phyloP scores from a whole-genome alignment of 1,284 basidiomycete genomes.

The Cutaneotrichosporon spelunceum region DNA sequence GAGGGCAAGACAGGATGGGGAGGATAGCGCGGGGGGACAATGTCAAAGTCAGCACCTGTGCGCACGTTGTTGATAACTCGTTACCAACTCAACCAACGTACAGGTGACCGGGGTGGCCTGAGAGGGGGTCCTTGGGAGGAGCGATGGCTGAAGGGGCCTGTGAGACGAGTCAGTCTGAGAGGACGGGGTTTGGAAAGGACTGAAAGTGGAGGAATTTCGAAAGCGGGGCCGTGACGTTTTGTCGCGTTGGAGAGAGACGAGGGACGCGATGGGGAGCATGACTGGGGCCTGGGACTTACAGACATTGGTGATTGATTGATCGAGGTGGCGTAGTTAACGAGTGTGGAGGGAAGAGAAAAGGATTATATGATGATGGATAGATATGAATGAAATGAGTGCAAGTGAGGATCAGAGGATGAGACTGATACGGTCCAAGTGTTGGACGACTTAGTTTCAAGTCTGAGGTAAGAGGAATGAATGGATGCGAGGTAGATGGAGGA shows the following conservation, averaged over 20 bases:
- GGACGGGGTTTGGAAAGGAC: not conserved
- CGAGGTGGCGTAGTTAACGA: not conserved
- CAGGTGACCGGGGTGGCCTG: conserved; percentile 80
- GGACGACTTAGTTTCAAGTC: not conserved
- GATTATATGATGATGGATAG: not conserved
- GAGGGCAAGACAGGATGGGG: not conserved
- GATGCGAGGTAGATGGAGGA: not conserved
- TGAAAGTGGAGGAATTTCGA: not conserved
- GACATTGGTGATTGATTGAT: conserved; percentile 7
- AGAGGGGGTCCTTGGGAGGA: conserved; percentile 56
- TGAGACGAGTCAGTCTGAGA: not conserved
- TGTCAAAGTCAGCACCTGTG: conserved; percentile 10
- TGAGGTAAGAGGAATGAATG: not conserved
- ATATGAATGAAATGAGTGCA: not conserved
- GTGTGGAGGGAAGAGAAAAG: not conserved
- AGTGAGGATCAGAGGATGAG: not conserved
- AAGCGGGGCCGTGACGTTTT: not conserved
- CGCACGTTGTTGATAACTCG: not conserved
- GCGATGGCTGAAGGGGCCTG: conserved; percentile 4
- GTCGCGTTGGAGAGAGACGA: not conserved
- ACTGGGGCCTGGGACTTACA: not conserved
- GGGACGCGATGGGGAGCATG: not conserved
- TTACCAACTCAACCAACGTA: conserved; percentile 27
- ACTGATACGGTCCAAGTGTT: not conserved
- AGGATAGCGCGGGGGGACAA: not conserved